These are phyloP conservation scores for Dioscorea zingiberensis DNA, from an alignment of 106 monocot genomes.

Conservation along the genomic window DNA sequence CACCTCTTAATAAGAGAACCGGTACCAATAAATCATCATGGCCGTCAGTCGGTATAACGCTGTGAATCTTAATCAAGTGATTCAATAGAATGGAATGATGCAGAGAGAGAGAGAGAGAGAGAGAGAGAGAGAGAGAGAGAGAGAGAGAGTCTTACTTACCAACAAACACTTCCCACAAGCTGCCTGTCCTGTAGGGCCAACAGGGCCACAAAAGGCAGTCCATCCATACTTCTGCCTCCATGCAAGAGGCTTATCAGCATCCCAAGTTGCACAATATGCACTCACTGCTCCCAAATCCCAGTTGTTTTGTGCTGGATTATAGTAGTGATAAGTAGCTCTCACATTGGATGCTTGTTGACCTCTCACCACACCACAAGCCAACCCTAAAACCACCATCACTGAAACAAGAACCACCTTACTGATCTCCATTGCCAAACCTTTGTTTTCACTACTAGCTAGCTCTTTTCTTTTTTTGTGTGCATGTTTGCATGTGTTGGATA, in stretches of 20 bases:
- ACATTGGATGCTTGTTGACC: constrained; percentile 5
- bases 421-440: not conserved
- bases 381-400: not conserved
- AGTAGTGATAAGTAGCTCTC: constrained; percentile 3
- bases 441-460: too few species aligned
- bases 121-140: too few species aligned
- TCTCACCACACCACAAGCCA: not conserved
- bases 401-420: not conserved
- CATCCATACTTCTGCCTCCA: constrained; percentile 35
- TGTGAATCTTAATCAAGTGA: too few species aligned
- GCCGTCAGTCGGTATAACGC: too few species aligned
- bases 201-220: constrained; percentile 45
- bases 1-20: too few species aligned
- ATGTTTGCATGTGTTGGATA: too few species aligned
- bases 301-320: constrained; percentile 1
- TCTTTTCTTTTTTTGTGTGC: too few species aligned
- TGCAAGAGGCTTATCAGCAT: constrained; percentile 14
- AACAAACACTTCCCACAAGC: constrained; percentile 29
- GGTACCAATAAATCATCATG: too few species aligned
- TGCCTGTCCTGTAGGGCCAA: constrained; percentile 16
- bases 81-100: too few species aligned
- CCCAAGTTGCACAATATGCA: constrained; percentile 31
- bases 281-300: constrained; percentile 18
- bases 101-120: too few species aligned
- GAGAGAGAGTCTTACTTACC: constrained; percentile 4